Base-by-base conservation (phyloP, 768 basidiomycete genomes). In the Agaricus bisporus region DNA sequence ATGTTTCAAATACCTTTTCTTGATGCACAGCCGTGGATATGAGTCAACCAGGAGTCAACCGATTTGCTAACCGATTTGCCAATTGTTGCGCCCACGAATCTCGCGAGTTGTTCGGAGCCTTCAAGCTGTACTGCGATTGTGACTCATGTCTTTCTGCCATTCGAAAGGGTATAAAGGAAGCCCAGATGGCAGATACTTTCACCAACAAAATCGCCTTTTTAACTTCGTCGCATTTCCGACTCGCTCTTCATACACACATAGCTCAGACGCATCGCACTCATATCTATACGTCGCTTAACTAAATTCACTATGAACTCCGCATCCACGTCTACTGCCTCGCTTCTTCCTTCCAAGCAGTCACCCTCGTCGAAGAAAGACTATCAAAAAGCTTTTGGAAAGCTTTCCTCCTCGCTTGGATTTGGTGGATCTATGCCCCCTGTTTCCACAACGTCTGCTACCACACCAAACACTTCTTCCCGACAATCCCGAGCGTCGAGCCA, bases 331-430 rank as follows among this genome's bases (percentile, higher is more conserved):
- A 54, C 52, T 7, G 45, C 45, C n/a, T 54, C 52, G 22, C 29
- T 54, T 4, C 22, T 54, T 37, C 25, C 52, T 20, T 37, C 44
- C 6, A 29, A 37, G 11, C 25, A 37, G 8, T 11, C 37, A 18
- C 45, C 52, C 6, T 11, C 22, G 4, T 35, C 41, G 18, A 15
- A 29, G 44, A 54, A 54, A 35, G 41, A 48, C 38, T 54, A 46
- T 38, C 25, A 42, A 41, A 37, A 29, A 32, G 52, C 52, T 5
- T 54, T 54, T 38, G 51, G 45, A 11, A 39, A 46, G 17, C 36
- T 54, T n/a, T 54, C 52, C 17, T 54, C 52, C 11, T 54, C 52
- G 25, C 41, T 54, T 9, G 52, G 52, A 3, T 46, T 54, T n/a
- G 52, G 44, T 4, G 37, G 45, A 15, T 14, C 52, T 12, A 12